A percentile compares a stretch with the other conserved stretches of the same genome.
phyloP scores from a whole-genome alignment of 257 asterid species.

The Cordia subcordata region DNA sequence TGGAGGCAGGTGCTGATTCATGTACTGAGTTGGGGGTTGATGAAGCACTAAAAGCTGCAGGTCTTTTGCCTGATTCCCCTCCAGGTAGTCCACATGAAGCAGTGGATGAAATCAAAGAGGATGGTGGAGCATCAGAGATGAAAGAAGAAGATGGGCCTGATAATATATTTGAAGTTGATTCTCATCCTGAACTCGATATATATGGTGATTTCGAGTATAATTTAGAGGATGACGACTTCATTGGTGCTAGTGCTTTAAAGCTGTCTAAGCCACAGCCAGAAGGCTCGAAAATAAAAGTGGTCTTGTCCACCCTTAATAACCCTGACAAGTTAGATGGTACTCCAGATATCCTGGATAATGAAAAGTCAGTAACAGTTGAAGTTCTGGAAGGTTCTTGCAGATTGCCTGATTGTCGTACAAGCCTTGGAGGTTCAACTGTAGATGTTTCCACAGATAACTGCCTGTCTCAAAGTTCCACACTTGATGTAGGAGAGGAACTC shows the following conservation, averaged over 20 bases:
- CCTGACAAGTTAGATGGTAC: slow-evolving; percentile 33
- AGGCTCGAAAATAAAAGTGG: slow-evolving; percentile 59
- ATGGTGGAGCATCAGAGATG: slow-evolving; percentile 28
- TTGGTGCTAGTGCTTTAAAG: slow-evolving; percentile 54
- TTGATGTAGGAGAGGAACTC: slow-evolving; percentile 44
- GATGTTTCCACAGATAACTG: slow-evolving; percentile 20
- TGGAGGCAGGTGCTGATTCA: slow-evolving; percentile 25
- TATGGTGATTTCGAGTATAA: slow-evolving; percentile 92
- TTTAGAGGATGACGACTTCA: slow-evolving; percentile 83
- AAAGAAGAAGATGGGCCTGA: slow-evolving; percentile 58
- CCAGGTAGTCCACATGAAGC: slow-evolving; percentile 66
- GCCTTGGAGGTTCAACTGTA: slow-evolving; percentile 23
- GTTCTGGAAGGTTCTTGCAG: slow-evolving; percentile 23
- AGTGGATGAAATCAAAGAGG: slow-evolving; percentile 30
- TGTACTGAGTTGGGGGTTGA: slow-evolving; percentile 45
- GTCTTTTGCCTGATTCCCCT: slow-evolving; percentile 90
- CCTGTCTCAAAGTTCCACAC: slow-evolving; percentile 29
- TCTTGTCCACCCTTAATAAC: slow-evolving; percentile 54
- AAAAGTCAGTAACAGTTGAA: slow-evolving; percentile 25
- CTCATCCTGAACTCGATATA: slow-evolving; percentile 80
- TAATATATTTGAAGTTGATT: slow-evolving; percentile 59
- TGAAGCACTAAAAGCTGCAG: slow-evolving; percentile 81
- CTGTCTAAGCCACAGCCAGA: slow-evolving; percentile 43
- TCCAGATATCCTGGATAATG: slow-evolving; percentile 23
- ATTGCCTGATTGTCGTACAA: slow-evolving; percentile 23